Evolutionary conservation across 164 flowering plant genomes (phyloP).

Genomic region (Akebia trifoliata): DNA sequence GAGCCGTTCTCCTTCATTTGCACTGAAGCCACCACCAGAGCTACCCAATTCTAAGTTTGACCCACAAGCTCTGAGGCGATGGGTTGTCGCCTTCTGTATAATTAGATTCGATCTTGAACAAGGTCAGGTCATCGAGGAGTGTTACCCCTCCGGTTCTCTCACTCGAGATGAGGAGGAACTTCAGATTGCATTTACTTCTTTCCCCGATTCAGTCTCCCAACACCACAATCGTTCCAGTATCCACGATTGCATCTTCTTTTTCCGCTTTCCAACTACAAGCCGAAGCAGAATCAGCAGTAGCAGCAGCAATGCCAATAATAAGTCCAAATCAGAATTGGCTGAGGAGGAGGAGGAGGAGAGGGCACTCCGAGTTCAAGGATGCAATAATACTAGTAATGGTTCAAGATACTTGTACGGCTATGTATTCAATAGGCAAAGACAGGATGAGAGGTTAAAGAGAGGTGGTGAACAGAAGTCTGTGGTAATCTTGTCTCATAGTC

Average conservation of each 20-base stretch:
- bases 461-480: slow-evolving; percentile 99
- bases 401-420: slow-evolving; percentile 71
- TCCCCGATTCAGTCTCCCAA: slow-evolving; percentile 96
- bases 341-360: slow-evolving; percentile 21
- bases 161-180: slow-evolving; percentile 82
- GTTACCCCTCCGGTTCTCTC: slow-evolving; percentile 73
- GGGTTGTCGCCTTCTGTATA: slow-evolving; percentile 86
- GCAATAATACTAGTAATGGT: slow-evolving; percentile 10
- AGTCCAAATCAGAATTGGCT: slow-evolving; percentile 32
- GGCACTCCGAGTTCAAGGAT: slow-evolving; percentile 8
- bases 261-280: slow-evolving; percentile 64
- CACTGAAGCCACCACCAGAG: slow-evolving; percentile 55
- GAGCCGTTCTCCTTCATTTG: slow-evolving; percentile 81
- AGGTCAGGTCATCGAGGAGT: slow-evolving; percentile 96
- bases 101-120: slow-evolving; percentile 96
- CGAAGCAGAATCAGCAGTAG: too few species aligned
- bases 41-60: slow-evolving; percentile 44
- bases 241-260: slow-evolving; percentile 95
- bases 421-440: slow-evolving; percentile 97
- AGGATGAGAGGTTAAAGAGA: slow-evolving; percentile 90
- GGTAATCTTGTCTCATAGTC: slow-evolving; percentile 75
- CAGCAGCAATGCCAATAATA: too few species aligned
- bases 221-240: slow-evolving; percentile 85
- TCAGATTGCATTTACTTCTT: slow-evolving; percentile 80
- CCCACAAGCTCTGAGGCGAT: slow-evolving; percentile 48